Evolutionary conservation across 371 early-diverging fungal species (phyloP).

Genomic region (Parasitella parasitica): DNA sequence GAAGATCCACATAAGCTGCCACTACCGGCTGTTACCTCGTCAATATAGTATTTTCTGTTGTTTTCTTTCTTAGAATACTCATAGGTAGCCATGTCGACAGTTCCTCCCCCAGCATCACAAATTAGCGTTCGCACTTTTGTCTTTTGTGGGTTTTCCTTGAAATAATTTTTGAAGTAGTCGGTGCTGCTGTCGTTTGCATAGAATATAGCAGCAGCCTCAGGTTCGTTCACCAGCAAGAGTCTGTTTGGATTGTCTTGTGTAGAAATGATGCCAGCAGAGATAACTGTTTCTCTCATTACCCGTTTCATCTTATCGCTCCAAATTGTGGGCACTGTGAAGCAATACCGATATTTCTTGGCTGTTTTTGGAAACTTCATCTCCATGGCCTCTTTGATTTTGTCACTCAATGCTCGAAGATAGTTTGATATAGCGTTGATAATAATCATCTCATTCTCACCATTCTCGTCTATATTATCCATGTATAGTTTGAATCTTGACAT

Average conservation of each 20-base stretch:
- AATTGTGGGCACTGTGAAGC: conserved; percentile 45
- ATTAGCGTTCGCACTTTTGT: conserved; percentile 46
- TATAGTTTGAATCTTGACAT: conserved; percentile 8
- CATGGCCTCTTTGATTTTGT: conserved; percentile 1
- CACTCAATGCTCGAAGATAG: conserved; percentile 5
- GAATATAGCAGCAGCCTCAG: conserved; percentile 42
- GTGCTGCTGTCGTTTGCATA: conserved; percentile 8
- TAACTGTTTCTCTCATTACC: conserved; percentile 40
- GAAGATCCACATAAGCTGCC: conserved; percentile 54
- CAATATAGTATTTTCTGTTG: conserved; percentile 24
- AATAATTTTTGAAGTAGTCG: neutral
- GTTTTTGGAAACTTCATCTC: neutral
- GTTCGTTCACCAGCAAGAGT: conserved; percentile 53
- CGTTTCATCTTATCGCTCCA: conserved; percentile 43
- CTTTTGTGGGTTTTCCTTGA: conserved; percentile 9
- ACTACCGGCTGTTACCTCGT: conserved; percentile 46
- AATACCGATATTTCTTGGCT: conserved; percentile 32
- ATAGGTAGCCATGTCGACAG: conserved; percentile 55
- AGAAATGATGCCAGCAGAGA: conserved; percentile 36
- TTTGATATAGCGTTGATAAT: conserved; percentile 5
- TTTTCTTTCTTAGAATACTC: conserved; percentile 22
- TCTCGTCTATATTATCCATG: neutral
- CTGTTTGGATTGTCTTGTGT: conserved; percentile 32
- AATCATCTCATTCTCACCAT: neutral
- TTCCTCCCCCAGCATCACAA: conserved; percentile 65